Conservation (phyloP, 306 rosid genomes). For the Leucaena leucocephala region DNA sequence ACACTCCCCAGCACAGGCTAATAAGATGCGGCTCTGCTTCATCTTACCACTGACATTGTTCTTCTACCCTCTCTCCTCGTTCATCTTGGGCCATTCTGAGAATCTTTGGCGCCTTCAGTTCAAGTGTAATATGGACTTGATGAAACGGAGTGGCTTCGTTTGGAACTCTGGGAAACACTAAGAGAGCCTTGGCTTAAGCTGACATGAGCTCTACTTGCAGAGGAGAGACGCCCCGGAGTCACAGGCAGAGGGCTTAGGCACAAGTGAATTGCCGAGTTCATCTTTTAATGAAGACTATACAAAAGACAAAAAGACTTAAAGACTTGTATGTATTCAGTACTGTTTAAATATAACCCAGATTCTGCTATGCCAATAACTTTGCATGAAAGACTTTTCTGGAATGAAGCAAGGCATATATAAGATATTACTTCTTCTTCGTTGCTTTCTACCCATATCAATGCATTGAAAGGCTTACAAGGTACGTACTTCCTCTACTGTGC, state of each 20-base stretch:
- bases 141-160: not conserved
- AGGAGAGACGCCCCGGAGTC: not conserved
- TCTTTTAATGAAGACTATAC: not conserved
- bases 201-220: not conserved
- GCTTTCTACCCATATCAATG: constrained; percentile 11
- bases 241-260: constrained; percentile 3
- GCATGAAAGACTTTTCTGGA: not conserved
- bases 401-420: constrained; percentile 32
- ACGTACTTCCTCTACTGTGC: not conserved
- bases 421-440: not conserved
- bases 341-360: not conserved
- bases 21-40: constrained; percentile 24
- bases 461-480: constrained; percentile 2
- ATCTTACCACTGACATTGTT: constrained; percentile 21
- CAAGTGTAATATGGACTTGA: constrained; percentile 13
- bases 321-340: not conserved
- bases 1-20: constrained; percentile 6
- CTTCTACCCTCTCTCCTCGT: constrained; percentile 10
- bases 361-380: not conserved
- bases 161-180: constrained; percentile 14
- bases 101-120: constrained; percentile 19
- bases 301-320: not conserved
- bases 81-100: constrained; percentile 12
- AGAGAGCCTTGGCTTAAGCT: constrained; percentile 31
- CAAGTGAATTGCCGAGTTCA: constrained; percentile 39